Conservation (phyloP, 257 asterid genomes). For the Rauvolfia tetraphylla region DNA sequence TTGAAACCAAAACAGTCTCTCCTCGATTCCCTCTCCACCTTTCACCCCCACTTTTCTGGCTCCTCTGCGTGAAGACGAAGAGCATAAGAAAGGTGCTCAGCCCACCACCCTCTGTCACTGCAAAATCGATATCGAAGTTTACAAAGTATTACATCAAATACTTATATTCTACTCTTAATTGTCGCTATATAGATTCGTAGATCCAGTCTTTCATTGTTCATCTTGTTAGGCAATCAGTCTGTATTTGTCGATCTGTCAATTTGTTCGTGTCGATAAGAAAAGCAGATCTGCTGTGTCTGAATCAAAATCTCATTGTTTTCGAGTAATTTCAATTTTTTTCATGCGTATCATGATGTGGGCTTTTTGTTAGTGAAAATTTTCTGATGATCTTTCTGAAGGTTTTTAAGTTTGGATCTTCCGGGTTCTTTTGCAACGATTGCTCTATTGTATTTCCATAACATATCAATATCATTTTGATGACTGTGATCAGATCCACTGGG, state of each 20-base stretch:
- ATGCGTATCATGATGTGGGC: background rate
- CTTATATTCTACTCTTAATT: background rate
- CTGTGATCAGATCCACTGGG: background rate
- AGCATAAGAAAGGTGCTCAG: background rate
- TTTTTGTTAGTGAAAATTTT: background rate
- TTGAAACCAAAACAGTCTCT: slow-evolving; percentile 11
- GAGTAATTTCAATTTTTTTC: background rate
- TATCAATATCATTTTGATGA: background rate
- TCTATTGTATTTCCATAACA: background rate
- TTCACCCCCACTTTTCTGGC: slow-evolving; percentile 1
- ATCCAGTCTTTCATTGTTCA: background rate
- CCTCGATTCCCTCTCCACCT: slow-evolving; percentile 26
- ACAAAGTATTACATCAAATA: background rate
- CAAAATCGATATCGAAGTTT: slow-evolving; percentile 9
- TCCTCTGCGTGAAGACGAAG: slow-evolving; percentile 5
- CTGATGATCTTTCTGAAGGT: background rate
- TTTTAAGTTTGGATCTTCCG: background rate
- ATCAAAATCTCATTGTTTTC: background rate
- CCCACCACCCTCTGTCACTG: slow-evolving; percentile 4
- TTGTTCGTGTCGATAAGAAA: background rate
- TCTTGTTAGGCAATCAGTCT: background rate
- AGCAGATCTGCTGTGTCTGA: background rate
- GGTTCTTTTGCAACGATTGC: background rate
- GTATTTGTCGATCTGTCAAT: background rate
- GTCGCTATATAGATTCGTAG: background rate